phyloP scores from a whole-genome alignment of 768 basidiomycete species.

The Porphyrellus cyaneotinctus region DNA sequence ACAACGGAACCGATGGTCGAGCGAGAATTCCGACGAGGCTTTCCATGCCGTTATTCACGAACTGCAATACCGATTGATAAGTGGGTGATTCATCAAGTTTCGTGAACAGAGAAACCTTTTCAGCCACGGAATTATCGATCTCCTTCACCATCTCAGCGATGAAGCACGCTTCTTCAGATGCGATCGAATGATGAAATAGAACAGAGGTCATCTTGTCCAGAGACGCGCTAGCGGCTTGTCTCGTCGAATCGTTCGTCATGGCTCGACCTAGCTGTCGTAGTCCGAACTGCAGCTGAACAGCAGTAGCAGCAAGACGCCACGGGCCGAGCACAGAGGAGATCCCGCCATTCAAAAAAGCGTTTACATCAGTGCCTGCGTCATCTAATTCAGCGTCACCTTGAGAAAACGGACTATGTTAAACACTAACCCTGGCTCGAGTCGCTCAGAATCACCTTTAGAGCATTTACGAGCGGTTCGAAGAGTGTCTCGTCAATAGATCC shows the following conservation, averaged over 20 bases:
- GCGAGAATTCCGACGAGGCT: conserved; percentile 56
- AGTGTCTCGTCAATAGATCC: conserved; percentile 46
- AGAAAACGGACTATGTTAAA: background rate
- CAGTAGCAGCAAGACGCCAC: conserved; percentile 80
- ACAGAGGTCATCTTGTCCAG: conserved; percentile 63
- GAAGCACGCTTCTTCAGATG: conserved; percentile 76
- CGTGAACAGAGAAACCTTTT: conserved; percentile 41
- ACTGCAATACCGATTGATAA: conserved; percentile 36
- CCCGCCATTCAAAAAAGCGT: conserved; percentile 52
- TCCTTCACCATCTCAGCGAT: conserved; percentile 79
- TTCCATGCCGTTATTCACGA: conserved; percentile 70
- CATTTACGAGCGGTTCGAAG: conserved; percentile 61
- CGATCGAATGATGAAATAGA: conserved; percentile 70
- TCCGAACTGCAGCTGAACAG: conserved; percentile 73
- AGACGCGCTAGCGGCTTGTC: conserved; percentile 52
- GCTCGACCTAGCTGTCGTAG: conserved; percentile 70
- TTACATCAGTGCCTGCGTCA: conserved; percentile 38
- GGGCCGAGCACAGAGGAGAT: conserved; percentile 69
- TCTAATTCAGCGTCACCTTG: background rate
- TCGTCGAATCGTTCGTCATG: conserved; percentile 50
- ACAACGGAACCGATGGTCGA: conserved; percentile 26
- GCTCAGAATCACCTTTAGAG: conserved; percentile 61
- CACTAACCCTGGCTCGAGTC: conserved; percentile 55
- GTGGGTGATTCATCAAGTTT: background rate
- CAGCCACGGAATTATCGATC: conserved; percentile 59